phyloP scores from a whole-genome alignment of 225 moss, liverwort and hornwort genomes.

The Marchantia polymorpha region DNA sequence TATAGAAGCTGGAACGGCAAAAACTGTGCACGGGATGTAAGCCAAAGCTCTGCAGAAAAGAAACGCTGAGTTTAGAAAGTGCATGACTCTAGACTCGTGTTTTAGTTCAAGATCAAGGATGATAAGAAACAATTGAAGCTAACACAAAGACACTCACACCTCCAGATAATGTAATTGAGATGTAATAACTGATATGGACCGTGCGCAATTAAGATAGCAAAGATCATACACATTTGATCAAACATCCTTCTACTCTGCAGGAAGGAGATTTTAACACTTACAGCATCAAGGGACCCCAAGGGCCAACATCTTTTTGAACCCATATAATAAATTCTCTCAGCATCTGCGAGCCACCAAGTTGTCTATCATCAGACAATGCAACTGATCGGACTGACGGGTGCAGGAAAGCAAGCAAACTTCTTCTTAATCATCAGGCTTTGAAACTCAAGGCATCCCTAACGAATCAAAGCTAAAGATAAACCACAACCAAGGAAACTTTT shows the following conservation, averaged over 20 bases:
- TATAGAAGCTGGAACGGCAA: slow-evolving; percentile 82
- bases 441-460: background rate
- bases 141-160: no score
- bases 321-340: slow-evolving; percentile 78
- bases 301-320: slow-evolving; percentile 86
- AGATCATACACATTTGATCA: background rate
- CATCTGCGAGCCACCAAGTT: slow-evolving; percentile 42
- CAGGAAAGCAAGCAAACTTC: background rate
- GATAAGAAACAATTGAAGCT: background rate
- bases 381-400: background rate
- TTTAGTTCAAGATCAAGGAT: background rate
- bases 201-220: background rate
- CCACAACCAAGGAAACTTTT: no score
- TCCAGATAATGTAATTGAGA: background rate
- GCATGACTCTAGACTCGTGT: background rate
- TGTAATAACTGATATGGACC: background rate
- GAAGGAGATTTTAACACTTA: slow-evolving; percentile 39
- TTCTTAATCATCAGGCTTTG: background rate
- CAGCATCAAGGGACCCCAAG: slow-evolving; percentile 91
- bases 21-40: slow-evolving; percentile 84
- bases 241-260: background rate
- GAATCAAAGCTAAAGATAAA: background rate
- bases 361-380: background rate
- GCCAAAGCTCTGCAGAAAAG: slow-evolving; percentile 61
- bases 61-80: background rate